phyloP scores from a whole-genome alignment of 2,329 filamentous ascomycete genomes.

The Talaromyces sp. region DNA sequence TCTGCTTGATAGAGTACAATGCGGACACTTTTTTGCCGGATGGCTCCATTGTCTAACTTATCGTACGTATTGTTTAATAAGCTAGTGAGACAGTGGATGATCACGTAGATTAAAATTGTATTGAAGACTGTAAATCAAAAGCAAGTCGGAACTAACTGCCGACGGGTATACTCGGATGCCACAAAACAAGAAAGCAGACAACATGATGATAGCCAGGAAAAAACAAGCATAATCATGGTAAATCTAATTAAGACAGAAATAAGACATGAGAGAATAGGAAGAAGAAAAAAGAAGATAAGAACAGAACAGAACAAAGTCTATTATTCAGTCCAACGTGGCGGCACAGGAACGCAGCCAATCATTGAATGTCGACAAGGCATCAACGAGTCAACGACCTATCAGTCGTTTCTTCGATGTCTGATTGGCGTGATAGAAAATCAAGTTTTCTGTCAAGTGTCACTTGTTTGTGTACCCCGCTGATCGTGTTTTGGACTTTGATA shows the following conservation, averaged over 20 bases:
- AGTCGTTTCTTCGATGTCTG: background rate
- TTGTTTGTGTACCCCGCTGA: background rate
- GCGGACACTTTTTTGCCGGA: background rate
- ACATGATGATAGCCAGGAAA: background rate
- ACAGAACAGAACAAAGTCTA: background rate
- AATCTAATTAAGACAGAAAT: conserved; percentile 5
- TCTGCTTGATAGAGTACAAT: background rate
- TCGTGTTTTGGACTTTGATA: background rate
- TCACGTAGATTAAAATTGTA: conserved; percentile 1
- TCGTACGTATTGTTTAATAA: background rate
- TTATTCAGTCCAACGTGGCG: background rate
- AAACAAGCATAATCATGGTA: background rate
- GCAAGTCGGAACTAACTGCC: conserved; percentile 5
- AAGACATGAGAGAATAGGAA: background rate
- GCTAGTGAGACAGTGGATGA: conserved; percentile 1
- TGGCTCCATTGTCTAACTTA: background rate
- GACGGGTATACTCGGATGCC: conserved; percentile 7
- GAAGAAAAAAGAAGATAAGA: background rate
- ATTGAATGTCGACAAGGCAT: background rate
- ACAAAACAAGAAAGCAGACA: conserved; percentile 6
- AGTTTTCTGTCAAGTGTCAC: background rate
- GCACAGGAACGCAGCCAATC: conserved; percentile 9
- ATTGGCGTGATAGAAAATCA: background rate
- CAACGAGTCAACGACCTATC: background rate
- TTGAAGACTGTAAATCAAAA: conserved; percentile 4